Evolutionary conservation across 2,329 filamentous ascomycete genomes (phyloP), one percentile per base, ranked within the genome.

Genomic region (Chaetomium sp.): DNA sequence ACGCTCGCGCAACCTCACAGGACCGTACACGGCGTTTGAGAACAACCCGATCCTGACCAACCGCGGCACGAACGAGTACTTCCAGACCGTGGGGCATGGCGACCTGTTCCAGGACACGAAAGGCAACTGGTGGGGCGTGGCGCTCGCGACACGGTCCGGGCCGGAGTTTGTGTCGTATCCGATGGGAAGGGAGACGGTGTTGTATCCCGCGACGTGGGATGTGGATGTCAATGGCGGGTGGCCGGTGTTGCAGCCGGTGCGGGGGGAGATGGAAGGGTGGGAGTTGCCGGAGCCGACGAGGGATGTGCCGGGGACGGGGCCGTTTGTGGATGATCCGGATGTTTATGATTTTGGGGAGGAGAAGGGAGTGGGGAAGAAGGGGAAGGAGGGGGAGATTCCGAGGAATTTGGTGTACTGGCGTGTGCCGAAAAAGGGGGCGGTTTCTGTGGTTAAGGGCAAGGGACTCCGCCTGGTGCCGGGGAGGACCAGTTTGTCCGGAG

Each of bases 151-250:
- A 0, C 69, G 79, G 1, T 71, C 69, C 12, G 76, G 74, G 0
- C 71, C 74, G 0, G 66, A 67, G 12, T 78, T 67, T 59, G 59
- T 64, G 34, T 67, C 68, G 19, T 79, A 76, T 59, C 76, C 78
- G 0, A 79, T 81, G 79, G 79, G 79, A 1, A 70, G 80, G 8
- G 80, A 84, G 63, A 74, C 76, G 0, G 73, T 80, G 0, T 65
- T 81, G 4, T 72, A 71, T 9, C 72, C 76, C 0, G 77, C 74
- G 1, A 75, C 69, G 0, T 84, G 78, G 80, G 57, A 71, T 0
- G 66, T 27, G 19, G 19, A 27, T 27, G 19, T 27, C 19, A 27
- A 71, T 4, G 74, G 71, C 0, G 71, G 75, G 6, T 82, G 78
- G 76, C 80, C 79, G 0, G 43, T 74, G 49, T 59, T 76, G 52